Conservation (phyloP, 2,329 filamentous ascomycete species). For the Fusarium drepaniforme region DNA sequence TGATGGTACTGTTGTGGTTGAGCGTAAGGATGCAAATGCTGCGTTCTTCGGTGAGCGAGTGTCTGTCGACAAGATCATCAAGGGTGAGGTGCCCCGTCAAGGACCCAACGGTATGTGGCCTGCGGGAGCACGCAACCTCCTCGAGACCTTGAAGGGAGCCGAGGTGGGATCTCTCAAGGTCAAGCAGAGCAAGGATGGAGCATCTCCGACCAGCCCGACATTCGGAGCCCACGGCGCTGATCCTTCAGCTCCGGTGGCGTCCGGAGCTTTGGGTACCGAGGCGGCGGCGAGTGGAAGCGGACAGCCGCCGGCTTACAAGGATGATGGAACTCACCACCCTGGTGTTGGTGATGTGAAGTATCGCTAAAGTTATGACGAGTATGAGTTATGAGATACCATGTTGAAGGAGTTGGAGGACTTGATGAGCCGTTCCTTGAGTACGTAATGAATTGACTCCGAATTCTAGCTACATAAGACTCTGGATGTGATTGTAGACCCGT, state of each 20-base stretch:
- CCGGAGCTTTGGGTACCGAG: constrained; percentile 10
- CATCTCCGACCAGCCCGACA: constrained; percentile 12
- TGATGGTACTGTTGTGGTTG: constrained; percentile 88
- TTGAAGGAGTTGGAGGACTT: not conserved
- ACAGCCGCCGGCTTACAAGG: constrained; percentile 40
- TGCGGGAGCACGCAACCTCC: constrained; percentile 45
- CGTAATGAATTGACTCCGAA: not conserved
- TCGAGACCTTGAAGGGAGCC: constrained; percentile 48
- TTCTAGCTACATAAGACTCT: not conserved
- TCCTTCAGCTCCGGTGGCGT: constrained; percentile 17
- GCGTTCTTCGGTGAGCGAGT: constrained; percentile 81
- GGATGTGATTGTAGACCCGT: not conserved
- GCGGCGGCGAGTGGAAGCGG: constrained; percentile 18
- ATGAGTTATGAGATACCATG: constrained; percentile 35
- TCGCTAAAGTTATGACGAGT: constrained; percentile 13
- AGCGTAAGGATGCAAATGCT: constrained; percentile 89
- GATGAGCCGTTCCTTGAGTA: not conserved
- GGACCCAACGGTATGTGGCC: constrained; percentile 48
- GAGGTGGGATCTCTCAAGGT: constrained; percentile 45
- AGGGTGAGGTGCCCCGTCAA: constrained; percentile 52
- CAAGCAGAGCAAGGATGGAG: constrained; percentile 31
- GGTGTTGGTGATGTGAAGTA: constrained; percentile 44
- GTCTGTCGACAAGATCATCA: constrained; percentile 60
- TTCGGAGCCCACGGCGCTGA: constrained; percentile 21
- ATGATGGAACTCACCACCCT: constrained; percentile 40